Evolutionary conservation across 306 rosid species (phyloP).

Genomic region (Boehmeria nivea): DNA sequence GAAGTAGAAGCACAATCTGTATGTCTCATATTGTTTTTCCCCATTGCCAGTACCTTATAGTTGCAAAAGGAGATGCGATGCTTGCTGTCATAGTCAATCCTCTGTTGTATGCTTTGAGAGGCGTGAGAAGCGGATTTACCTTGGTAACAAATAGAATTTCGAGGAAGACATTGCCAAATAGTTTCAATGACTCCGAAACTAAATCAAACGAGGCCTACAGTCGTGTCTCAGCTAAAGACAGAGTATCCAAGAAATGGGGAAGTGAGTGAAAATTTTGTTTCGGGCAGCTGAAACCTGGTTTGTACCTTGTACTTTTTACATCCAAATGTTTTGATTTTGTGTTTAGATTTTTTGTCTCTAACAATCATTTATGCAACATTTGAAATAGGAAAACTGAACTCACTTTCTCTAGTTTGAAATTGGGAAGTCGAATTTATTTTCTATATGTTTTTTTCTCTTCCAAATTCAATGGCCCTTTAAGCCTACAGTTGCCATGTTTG

Average conservation of each 20-base stretch:
- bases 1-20: not conserved
- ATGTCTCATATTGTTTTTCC: not conserved
- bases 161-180: constrained; percentile 33
- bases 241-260: constrained; percentile 75
- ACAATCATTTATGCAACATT: not conserved
- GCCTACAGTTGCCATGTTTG: not conserved
- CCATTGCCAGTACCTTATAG: constrained; percentile 60
- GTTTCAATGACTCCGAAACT: constrained; percentile 29
- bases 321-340: constrained; percentile 15
- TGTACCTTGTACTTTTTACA: constrained; percentile 19
- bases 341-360: not conserved
- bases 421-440: not conserved
- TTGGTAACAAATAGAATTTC: constrained; percentile 47
- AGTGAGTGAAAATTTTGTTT: constrained; percentile 34
- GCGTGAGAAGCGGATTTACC: constrained; percentile 66
- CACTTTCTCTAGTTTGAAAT: no score
- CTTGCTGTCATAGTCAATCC: constrained; percentile 80
- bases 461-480: not conserved
- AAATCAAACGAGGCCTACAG: constrained; percentile 35
- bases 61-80: constrained; percentile 75
- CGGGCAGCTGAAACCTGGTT: no score
- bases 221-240: constrained; percentile 68
- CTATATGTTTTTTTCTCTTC: not conserved
- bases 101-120: constrained; percentile 66
- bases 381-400: not conserved